Percentiles rank a stretch among this genome's conserved stretches.
Evolutionary conservation across 345 rosid species (phyloP).

Genomic region (Sonneratia caseolaris): DNA sequence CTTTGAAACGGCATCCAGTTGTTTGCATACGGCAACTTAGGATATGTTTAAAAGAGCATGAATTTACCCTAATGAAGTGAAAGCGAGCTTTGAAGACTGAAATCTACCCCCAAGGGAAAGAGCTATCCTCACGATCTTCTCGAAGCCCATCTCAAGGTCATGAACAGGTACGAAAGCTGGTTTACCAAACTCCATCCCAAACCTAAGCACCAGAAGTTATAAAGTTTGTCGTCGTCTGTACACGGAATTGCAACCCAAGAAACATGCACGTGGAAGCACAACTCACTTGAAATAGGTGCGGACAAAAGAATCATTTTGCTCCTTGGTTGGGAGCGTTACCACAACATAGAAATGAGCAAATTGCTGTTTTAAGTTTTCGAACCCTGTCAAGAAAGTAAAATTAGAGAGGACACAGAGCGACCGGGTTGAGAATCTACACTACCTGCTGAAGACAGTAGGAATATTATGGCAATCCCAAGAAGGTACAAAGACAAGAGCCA

Average conservation of each 20-base stretch:
- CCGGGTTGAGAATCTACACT: not conserved
- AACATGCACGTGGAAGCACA: slow-evolving; percentile 2
- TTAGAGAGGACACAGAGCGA: not conserved
- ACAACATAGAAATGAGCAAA: slow-evolving; percentile 67
- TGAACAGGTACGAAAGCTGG: slow-evolving; percentile 71
- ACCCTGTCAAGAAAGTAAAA: slow-evolving; percentile 33
- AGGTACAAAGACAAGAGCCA: slow-evolving; percentile 73
- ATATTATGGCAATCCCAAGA: slow-evolving; percentile 48
- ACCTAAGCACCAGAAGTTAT: slow-evolving; percentile 25
- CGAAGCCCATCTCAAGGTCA: slow-evolving; percentile 93
- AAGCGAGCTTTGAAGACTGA: not conserved
- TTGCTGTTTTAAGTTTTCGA: slow-evolving; percentile 49
- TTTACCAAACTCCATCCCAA: slow-evolving; percentile 75
- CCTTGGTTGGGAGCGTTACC: slow-evolving; percentile 46
- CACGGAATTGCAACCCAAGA: not conserved
- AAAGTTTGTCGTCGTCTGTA: not conserved
- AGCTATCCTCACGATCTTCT: slow-evolving; percentile 81
- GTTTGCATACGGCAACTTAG: slow-evolving; percentile 62
- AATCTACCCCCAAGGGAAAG: slow-evolving; percentile 69
- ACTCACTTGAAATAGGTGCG: slow-evolving; percentile 79
- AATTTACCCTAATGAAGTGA: not conserved
- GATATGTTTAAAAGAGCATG: not conserved
- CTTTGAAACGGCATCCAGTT: slow-evolving; percentile 45
- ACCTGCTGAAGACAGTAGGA: slow-evolving; percentile 57
- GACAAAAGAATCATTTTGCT: slow-evolving; percentile 62